Evolutionary conservation across 352 stramenopile genomes (phyloP).

Genomic region (Globisporangium paddicum): DNA sequence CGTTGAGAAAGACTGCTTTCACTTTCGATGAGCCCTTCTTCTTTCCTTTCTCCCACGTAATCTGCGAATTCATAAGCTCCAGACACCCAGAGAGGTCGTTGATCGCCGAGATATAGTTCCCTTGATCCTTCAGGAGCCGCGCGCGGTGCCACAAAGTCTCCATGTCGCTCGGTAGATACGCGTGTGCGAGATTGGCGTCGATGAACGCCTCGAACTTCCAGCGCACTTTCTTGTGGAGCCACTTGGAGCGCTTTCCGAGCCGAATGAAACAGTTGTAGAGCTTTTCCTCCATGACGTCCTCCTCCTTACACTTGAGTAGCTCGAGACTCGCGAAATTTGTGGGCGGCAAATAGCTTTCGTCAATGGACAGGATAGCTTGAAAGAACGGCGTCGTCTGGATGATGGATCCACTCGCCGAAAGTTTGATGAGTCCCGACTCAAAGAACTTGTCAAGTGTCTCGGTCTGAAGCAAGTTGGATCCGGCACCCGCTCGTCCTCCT

Average conservation of each 20-base stretch:
- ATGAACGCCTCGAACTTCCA: constrained; percentile 55
- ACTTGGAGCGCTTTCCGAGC: constrained; percentile 41
- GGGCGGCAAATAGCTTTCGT: constrained; percentile 41
- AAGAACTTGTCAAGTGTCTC: constrained; percentile 60
- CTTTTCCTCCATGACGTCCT: constrained; percentile 49
- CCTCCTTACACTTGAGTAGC: constrained; percentile 54
- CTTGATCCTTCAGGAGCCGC: constrained; percentile 26
- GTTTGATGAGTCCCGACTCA: constrained; percentile 39
- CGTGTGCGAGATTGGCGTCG: constrained; percentile 41
- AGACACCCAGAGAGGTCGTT: constrained; percentile 41
- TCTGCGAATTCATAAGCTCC: constrained; percentile 26
- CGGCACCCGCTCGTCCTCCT: neutral
- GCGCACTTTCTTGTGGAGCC: constrained; percentile 32
- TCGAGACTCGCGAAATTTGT: constrained; percentile 54
- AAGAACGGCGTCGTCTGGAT: constrained; percentile 40
- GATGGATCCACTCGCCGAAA: constrained; percentile 26
- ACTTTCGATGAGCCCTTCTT: constrained; percentile 21
- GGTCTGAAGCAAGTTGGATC: constrained; percentile 17
- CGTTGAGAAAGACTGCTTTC: constrained; percentile 29
- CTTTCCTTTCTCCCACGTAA: constrained; percentile 31
- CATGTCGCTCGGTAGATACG: constrained; percentile 43
- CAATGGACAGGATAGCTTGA: constrained; percentile 42
- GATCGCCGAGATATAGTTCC: constrained; percentile 34
- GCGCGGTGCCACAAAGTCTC: constrained; percentile 50
- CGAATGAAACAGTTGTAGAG: constrained; percentile 36